Evolutionary conservation across 352 stramenopile genomes (phyloP).

Genomic region (Halophytophthora polymorphica): DNA sequence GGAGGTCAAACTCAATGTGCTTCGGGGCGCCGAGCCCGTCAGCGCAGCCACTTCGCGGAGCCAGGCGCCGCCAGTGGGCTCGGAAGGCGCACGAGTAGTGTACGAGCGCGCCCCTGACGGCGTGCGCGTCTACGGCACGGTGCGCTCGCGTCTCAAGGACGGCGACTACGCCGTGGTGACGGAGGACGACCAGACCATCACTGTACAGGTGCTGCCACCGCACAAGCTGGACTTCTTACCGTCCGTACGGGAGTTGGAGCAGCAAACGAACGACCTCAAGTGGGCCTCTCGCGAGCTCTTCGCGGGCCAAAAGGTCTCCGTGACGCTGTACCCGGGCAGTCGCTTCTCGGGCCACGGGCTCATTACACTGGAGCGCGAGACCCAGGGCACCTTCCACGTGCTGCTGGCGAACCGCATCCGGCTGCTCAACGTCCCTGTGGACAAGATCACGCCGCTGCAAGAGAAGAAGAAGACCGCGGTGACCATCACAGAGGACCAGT

Average conservation of each 20-base stretch:
- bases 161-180: conserved; percentile 54
- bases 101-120: conserved; percentile 38
- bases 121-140: conserved; percentile 50
- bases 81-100: conserved; percentile 40
- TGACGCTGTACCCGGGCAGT: conserved; percentile 70
- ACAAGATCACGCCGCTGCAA: conserved; percentile 56
- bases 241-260: conserved; percentile 51
- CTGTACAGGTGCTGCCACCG: conserved; percentile 42
- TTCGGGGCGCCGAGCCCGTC: conserved; percentile 16
- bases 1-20: conserved; percentile 25
- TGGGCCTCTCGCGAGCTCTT: conserved; percentile 43
- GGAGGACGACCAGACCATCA: conserved; percentile 61
- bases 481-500: conserved; percentile 72
- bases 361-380: conserved; percentile 48
- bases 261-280: conserved; percentile 47
- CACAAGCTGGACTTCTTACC: conserved; percentile 56
- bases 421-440: conserved; percentile 58
- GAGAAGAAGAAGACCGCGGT: conserved; percentile 58
- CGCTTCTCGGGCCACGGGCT: conserved; percentile 58
- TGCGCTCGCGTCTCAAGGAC: conserved; percentile 41
- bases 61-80: background rate
- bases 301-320: conserved; percentile 64
- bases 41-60: background rate
- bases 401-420: conserved; percentile 68
- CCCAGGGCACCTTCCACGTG: conserved; percentile 46